phyloP scores from a whole-genome alignment of 2,329 filamentous ascomycete genomes.

The Colletotrichum cereale region DNA sequence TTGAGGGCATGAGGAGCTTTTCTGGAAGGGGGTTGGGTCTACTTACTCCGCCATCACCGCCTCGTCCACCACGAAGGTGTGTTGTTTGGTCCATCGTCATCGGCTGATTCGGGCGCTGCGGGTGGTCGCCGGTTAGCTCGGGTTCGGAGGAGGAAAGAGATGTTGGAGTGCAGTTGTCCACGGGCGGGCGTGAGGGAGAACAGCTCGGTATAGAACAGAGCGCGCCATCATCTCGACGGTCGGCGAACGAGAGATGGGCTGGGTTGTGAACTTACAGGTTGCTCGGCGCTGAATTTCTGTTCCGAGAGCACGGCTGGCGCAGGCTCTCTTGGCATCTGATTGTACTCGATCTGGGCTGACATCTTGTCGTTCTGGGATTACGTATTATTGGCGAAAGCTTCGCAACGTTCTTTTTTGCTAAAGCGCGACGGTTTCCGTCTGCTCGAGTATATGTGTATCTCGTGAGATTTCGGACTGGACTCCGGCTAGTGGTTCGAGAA shows the following conservation, averaged over 20 bases:
- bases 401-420: neutral
- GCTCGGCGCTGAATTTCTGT: conserved; percentile 48
- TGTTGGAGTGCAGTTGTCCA: neutral
- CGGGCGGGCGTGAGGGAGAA: neutral
- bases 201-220: neutral
- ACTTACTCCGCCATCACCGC: conserved; percentile 52
- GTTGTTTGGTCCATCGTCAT: conserved; percentile 49
- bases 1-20: neutral
- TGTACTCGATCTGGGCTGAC: conserved; percentile 32
- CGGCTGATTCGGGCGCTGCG: conserved; percentile 50
- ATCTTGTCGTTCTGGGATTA: conserved; percentile 19
- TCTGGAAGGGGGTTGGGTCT: neutral
- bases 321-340: conserved; percentile 51
- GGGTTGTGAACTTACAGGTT: conserved; percentile 49
- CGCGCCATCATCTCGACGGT: neutral
- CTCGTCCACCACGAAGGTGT: conserved; percentile 50
- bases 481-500: conserved; percentile 7
- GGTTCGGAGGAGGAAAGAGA: too few species aligned
- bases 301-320: conserved; percentile 47
- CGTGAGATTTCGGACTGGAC: neutral
- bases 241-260: neutral
- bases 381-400: conserved; percentile 12
- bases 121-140: neutral
- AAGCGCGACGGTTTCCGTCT: neutral
- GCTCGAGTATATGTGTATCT: neutral